phyloP scores from a whole-genome alignment of 2,329 filamentous ascomycete genomes.

The Aureobasidium sp. region DNA sequence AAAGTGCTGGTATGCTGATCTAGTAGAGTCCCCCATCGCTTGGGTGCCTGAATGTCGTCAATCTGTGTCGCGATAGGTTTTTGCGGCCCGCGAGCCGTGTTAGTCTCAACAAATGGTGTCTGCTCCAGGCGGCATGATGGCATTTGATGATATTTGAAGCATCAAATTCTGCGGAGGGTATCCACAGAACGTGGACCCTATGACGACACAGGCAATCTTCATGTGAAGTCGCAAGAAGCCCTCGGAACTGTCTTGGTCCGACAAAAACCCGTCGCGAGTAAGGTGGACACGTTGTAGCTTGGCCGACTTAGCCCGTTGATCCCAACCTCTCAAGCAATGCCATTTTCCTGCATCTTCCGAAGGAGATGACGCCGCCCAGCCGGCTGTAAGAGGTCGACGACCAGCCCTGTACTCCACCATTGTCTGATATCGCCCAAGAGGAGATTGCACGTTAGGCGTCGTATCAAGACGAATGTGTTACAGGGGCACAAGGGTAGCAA shows the following conservation, averaged over 20 bases:
- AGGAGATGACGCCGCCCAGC: conserved; percentile 7
- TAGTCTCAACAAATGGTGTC: conserved; percentile 1
- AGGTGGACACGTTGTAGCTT: background rate
- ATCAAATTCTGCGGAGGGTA: conserved; percentile 9
- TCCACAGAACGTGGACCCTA: conserved; percentile 7
- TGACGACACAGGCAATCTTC: conserved; percentile 3
- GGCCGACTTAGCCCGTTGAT: conserved; percentile 11
- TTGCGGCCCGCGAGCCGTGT: background rate
- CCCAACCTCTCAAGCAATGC: conserved; percentile 10
- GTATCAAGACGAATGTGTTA: background rate
- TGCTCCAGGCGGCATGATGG: conserved; percentile 4
- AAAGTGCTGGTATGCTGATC: conserved; percentile 1
- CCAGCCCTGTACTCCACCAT: conserved; percentile 8
- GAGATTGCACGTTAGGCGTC: conserved; percentile 10
- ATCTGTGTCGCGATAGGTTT: background rate
- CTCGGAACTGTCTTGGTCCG: conserved; percentile 8
- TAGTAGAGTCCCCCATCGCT: background rate
- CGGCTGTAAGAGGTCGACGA: background rate
- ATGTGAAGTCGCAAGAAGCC: conserved; percentile 4
- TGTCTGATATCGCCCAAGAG: conserved; percentile 7
- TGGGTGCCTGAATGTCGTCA: conserved; percentile 5
- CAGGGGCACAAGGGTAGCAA: conserved; percentile 5
- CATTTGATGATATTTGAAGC: conserved; percentile 5
- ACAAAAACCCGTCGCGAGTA: conserved; percentile 1
- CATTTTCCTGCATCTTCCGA: conserved; percentile 9